Evolutionary conservation across 2,329 filamentous ascomycete species (phyloP).

Genomic region (Epichloe brachyelytri): DNA sequence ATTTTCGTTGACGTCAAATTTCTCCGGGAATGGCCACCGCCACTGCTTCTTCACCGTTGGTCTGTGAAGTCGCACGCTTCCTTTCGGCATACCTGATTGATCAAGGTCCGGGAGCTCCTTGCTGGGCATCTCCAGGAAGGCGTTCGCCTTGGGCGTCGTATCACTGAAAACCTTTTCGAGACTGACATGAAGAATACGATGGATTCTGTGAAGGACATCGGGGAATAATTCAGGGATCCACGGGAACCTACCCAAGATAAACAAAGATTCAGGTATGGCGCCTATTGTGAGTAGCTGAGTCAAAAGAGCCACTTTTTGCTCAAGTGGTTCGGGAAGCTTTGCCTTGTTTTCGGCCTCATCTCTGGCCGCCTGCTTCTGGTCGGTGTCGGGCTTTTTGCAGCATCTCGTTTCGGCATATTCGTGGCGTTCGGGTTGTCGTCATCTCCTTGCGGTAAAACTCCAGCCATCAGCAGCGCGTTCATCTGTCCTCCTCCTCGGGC

Average conservation of each 20-base stretch:
- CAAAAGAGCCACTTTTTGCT: constrained; percentile 79
- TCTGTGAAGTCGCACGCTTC: constrained; percentile 48
- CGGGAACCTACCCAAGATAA: constrained; percentile 80
- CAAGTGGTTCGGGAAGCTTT: constrained; percentile 56
- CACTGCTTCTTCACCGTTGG: constrained; percentile 53
- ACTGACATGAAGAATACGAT: constrained; percentile 74
- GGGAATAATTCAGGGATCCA: constrained; percentile 82
- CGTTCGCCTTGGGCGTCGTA: constrained; percentile 23
- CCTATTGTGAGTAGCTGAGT: constrained; percentile 82
- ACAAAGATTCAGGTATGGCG: constrained; percentile 82
- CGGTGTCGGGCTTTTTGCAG: constrained; percentile 36
- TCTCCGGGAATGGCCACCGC: constrained; percentile 76
- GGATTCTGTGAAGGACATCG: constrained; percentile 66
- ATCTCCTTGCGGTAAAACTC: constrained; percentile 51
- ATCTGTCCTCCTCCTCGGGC: constrained; percentile 57
- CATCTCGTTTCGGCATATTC: constrained; percentile 35
- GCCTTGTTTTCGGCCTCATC: constrained; percentile 34
- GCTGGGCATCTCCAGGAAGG: constrained; percentile 23
- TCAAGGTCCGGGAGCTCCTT: constrained; percentile 41
- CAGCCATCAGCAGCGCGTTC: constrained; percentile 81
- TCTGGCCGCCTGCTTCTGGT: constrained; percentile 33
- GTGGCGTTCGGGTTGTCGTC: constrained; percentile 55
- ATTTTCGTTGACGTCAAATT: constrained; percentile 59
- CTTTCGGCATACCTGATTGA: constrained; percentile 55
- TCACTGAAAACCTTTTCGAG: constrained; percentile 58